Base-by-base conservation (phyloP, 768 basidiomycete species). In the Tulasnella sp. region DNA sequence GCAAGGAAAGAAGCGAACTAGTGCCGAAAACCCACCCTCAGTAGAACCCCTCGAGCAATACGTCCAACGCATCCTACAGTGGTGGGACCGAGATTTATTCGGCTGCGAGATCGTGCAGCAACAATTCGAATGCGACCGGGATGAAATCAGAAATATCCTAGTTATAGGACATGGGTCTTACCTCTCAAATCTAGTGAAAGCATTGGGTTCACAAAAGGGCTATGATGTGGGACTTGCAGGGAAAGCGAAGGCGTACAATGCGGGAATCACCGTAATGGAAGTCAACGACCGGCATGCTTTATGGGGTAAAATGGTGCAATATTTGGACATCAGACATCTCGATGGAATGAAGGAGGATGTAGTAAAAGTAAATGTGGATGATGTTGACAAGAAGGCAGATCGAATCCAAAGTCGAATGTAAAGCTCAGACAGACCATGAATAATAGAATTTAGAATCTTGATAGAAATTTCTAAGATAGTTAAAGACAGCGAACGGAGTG, bases 111-210 rank as follows among this genome's bases (percentile, higher is more conserved):
- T 79, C 15, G 29, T 67, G 3, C 61, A 67, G 32, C 61, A 29
- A 13, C 61, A 67, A 32, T 67, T 67, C 61, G 61, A 67, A 32
- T 32, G 13, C 26, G 32, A 67, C 61, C 29, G 40, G 23, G 32
- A 74, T 48, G 39, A 46, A 39, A 7, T 46, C 11, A 46, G 35
- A 20, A 61, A 70, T 16, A 32, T 79, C 70, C 79, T 79, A 16
- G 79, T 77, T 44, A 72, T 79, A 23, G 55, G 70, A n/a, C 79
- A 79, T 35, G 79, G 79, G 9, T 69, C 75, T 6, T 79, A 67
- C 48, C 70, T 79, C 35, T 69, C 75, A 1, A 77, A 44, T 20
- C 35, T 79, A 15, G 32, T 79, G 5, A 76, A 73, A 32, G 76
- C 69, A 42, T 35, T 79, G 29, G 75, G 51, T 6, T 69, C 55